phyloP scores from a whole-genome alignment of 805 yeast genomes.

The Monosporozyma servazzii region DNA sequence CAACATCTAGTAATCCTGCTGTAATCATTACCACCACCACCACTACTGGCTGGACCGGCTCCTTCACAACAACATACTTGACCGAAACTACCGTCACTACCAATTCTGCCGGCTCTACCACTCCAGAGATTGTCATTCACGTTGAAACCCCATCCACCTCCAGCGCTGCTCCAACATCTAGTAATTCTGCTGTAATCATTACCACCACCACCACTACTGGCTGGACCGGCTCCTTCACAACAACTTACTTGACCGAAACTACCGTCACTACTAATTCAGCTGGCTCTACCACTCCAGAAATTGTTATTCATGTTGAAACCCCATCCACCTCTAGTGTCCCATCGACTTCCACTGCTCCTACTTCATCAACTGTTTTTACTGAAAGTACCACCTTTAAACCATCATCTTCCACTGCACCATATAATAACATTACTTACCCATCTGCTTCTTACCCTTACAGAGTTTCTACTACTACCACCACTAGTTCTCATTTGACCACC shows the following conservation, averaged over 20 bases:
- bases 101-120: constrained; percentile 2
- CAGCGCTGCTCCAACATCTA: constrained; percentile 4
- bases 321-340: constrained; percentile 3
- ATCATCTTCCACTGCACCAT: not conserved
- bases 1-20: not conserved
- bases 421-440: not conserved
- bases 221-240: constrained; percentile 9
- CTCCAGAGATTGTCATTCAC: constrained; percentile 10
- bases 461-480: not conserved
- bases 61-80: constrained; percentile 8
- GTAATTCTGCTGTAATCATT: not conserved
- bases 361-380: not conserved
- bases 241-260: constrained; percentile 9
- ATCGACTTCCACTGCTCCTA: not conserved
- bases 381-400: not conserved
- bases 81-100: constrained; percentile 6
- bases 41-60: constrained; percentile 9
- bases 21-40: constrained; percentile 2
- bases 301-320: constrained; percentile 11
- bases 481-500: not conserved
- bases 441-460: not conserved
- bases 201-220: constrained; percentile 5
- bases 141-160: constrained; percentile 10
- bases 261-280: constrained; percentile 2
- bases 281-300: constrained; percentile 8